A percentile compares a stretch with the other conserved stretches of the same genome.
These are phyloP conservation scores for Begonia masoniana DNA, from an alignment of 306 rosid genomes.

Conservation along the genomic window DNA sequence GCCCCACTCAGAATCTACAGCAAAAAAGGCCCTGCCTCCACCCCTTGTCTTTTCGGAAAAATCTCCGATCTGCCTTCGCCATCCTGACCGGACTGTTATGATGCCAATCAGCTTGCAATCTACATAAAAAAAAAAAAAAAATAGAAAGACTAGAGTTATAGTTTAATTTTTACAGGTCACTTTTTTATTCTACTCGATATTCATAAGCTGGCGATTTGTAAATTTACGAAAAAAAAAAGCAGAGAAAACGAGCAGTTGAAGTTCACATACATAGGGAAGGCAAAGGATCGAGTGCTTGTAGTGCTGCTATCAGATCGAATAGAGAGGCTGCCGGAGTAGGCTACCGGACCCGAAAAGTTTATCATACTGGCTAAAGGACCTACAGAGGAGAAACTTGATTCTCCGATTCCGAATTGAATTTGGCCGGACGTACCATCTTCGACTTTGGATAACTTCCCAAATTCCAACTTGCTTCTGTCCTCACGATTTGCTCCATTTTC, in stretches of 20 bases:
- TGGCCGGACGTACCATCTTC: constrained; percentile 17
- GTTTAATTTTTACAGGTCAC: neutral
- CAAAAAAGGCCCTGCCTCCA: constrained; percentile 67
- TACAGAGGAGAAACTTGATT: constrained; percentile 42
- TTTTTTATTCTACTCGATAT: no score
- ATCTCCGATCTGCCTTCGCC: constrained; percentile 59
- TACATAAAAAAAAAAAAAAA: constrained; percentile 20
- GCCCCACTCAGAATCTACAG: constrained; percentile 64
- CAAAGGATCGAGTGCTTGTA: constrained; percentile 89
- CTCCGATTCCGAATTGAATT: constrained; percentile 22
- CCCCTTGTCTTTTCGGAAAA: constrained; percentile 32
- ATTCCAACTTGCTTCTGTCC: constrained; percentile 19
- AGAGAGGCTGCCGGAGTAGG: constrained; percentile 80
- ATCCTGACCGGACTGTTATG: constrained; percentile 74
- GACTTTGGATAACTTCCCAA: constrained; percentile 20
- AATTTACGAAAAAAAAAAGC: no score
- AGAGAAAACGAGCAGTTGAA: no score
- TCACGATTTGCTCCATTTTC: constrained; percentile 13
- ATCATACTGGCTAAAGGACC: constrained; percentile 32
- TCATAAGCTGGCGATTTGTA: no score
- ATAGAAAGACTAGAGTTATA: constrained; percentile 4
- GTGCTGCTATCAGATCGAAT: constrained; percentile 94
- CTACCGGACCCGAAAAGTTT: constrained; percentile 42
- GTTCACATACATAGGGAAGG: constrained; percentile 63
- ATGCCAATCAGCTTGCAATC: constrained; percentile 70